Base-by-base conservation (phyloP, 768 basidiomycete species). In the Strobilomyces echinocephalus region DNA sequence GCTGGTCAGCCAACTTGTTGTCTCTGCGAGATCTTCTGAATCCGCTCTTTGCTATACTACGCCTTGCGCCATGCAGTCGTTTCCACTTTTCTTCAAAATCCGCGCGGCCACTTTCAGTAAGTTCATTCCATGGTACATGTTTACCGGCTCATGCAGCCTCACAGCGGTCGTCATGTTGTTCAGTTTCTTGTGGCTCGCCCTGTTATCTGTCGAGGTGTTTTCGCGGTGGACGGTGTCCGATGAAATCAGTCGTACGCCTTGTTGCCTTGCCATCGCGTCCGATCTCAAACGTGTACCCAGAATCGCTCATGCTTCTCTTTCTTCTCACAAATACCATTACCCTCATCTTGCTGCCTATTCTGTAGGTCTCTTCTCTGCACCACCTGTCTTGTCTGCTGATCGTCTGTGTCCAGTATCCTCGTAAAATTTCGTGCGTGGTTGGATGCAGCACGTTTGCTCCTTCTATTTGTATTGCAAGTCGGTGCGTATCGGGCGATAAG, bases 371-470 rank as follows among this genome's bases (percentile, higher is more conserved):
- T 28, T 45, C 42, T 49, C 63, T 46, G 44, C 44, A 11, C 8
- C 24, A 14, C 10, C 15, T n/a, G 8, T 40, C 39, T 11, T 8
- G 3, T 12, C 47, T 16, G 10, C 36, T 63, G 35, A 60, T 48
- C 30, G 24, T 12, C 9, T 42, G 24, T 24, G 5, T 35, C 20
- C 40, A 82, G 81, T 54, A 66, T 82, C 24, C 60, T 81, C 34
- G 61, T 77, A 2, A 54, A 67, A 38, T 84, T 82, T 45, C 73
- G 80, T 36, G 60, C 69, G 14, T 83, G 80, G 80, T 62, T 83
- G 5, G 83, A 85, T 59, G 73, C 71, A 1, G 77, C 79, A 11
- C 74, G 81, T 30, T 60, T 83, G 26, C 45, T 75, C 26, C 71
- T 80, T 43, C 64, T 84, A 18, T 53, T 80, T 9, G 38, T 74